Base-by-base conservation (phyloP, 2,329 filamentous ascomycete genomes). In the Zarea fungicola region DNA sequence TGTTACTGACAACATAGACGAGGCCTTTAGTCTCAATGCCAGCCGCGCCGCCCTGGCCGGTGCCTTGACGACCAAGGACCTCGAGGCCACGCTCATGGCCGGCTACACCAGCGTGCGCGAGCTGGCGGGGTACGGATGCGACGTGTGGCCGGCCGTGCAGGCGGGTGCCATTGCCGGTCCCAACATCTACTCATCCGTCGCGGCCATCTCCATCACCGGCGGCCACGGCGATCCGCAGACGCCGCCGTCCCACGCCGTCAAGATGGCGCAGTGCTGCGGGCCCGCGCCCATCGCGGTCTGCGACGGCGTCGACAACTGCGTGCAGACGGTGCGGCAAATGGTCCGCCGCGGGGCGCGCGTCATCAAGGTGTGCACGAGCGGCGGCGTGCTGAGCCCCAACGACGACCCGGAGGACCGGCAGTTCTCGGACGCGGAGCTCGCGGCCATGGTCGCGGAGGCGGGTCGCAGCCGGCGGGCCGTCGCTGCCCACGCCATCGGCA, bases 61-160 rank as follows among this genome's bases (percentile, higher is more conserved):
- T 4, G 71, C 71, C 6, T 60, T 72, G 21, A 66, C 61, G 9
- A 67, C 68, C 3, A 60, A 63, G 5, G 70, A 73, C 55, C 62
- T 72, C 5, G 60, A 65, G 35, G 62, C 62, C 6, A 70, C 71
- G 2, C 62, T 76, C 5, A 62, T 70, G 54, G 67, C 69, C 3
- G 74, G 74, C 13, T 75, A 73, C 61, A 78, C 74, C 1, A 73
- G 68, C 6, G 62, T 76, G 1, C 63, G 74, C 19, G 75, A 77
- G 52, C 58, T 75, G 13, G 70, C 62, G 1, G 74, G 73, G 0
- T 74, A 66, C 52, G 72, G 61, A 2, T 63, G 68, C 7, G 69
- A 76, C 37, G 56, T 76, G 6, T 57, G 61, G 3, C 61, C 62
- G 9, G 67, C 66, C 1, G 65, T 77, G 37, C 57, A 67, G 13